Evolutionary conservation across 768 basidiomycete genomes (phyloP), one percentile per base, ranked within the genome.

Genomic region (Termitomyces sp.): DNA sequence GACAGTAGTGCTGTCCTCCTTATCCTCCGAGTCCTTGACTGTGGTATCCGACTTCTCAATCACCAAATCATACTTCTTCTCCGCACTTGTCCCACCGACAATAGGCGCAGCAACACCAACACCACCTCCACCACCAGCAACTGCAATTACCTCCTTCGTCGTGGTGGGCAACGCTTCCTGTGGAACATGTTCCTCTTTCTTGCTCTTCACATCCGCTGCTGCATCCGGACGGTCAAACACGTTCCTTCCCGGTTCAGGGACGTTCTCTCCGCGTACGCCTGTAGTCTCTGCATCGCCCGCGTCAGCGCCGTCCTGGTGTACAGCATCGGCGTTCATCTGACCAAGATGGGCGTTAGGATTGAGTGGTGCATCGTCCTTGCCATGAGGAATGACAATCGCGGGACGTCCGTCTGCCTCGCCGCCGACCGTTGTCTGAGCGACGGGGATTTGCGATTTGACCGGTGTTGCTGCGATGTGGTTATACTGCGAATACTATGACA

Each of bases 211-310:
- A 6, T 50, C 41, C 35, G n/a, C 74, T 17, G 68, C 71, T 1
- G 71, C 73, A 34, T 76, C 70, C 30, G 30, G 51, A 32, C 74
- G 77, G 0, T 76, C 87, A 62, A 93, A 93, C 55, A 91, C 76
- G 64, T 93, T 84, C 15, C 71, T 76, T 0, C 91, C 90, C 0
- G 91, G 90, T 61, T 89, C 89, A 0, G 87, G 71, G 53, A 81
- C 78, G 11, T 78, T 81, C 21, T 75, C 69, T 12, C 76, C 72
- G 66, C 14, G 81, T 72, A 53, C 67, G 62, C 42, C 68, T 58
- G 41, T 72, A 59, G 59, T 51, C 62, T 56, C 26, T 55, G 50
- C 37, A 60, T 60, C 62, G 15, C 47, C 63, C 5, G 50, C 57
- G 26, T 59, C 45, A 3, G 9, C 51, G 10, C 45, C 48, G 12